Conservation (phyloP, 2,329 filamentous ascomycete species). For the Talaromyces marneffei region DNA sequence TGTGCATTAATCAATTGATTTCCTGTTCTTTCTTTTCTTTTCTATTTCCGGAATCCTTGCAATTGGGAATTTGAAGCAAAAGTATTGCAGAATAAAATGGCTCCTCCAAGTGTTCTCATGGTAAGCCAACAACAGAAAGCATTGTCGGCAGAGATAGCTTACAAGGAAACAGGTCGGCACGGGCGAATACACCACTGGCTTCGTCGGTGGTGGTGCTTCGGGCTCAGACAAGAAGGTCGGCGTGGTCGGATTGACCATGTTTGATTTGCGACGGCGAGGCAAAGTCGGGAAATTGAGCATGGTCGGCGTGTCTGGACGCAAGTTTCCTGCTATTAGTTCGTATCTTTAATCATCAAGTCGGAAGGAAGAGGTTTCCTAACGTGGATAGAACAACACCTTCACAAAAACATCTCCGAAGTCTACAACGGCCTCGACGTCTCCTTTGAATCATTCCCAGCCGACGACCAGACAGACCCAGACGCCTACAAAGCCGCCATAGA, state of each 20-base stretch:
- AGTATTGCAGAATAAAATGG: slow-evolving; percentile 37
- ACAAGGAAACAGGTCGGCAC: slow-evolving; percentile 62
- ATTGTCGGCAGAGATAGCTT: no score
- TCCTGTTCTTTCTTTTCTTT: not conserved
- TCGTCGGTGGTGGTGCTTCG: slow-evolving; percentile 75
- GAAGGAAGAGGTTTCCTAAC: not conserved
- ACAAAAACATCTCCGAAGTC: slow-evolving; percentile 78
- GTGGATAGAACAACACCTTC: slow-evolving; percentile 56
- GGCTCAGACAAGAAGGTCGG: slow-evolving; percentile 94
- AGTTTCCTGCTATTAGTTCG: slow-evolving; percentile 78
- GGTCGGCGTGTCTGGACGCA: slow-evolving; percentile 82
- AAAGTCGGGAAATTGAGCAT: slow-evolving; percentile 83
- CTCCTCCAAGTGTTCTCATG: slow-evolving; percentile 64
- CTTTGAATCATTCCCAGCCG: slow-evolving; percentile 74
- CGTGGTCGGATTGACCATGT: slow-evolving; percentile 82
- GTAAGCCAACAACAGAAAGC: no score
- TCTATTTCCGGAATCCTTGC: not conserved
- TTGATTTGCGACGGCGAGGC: slow-evolving; percentile 79
- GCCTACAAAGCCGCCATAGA: slow-evolving; percentile 89
- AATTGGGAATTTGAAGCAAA: not conserved
- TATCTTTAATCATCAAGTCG: not conserved
- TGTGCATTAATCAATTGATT: not conserved
- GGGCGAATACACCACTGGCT: slow-evolving; percentile 94
- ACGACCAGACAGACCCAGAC: slow-evolving; percentile 66
- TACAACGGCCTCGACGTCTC: slow-evolving; percentile 87